Evolutionary conservation across 768 basidiomycete genomes (phyloP), one percentile per base, ranked within the genome.

Genomic region (Sporobolomyces roseus): DNA sequence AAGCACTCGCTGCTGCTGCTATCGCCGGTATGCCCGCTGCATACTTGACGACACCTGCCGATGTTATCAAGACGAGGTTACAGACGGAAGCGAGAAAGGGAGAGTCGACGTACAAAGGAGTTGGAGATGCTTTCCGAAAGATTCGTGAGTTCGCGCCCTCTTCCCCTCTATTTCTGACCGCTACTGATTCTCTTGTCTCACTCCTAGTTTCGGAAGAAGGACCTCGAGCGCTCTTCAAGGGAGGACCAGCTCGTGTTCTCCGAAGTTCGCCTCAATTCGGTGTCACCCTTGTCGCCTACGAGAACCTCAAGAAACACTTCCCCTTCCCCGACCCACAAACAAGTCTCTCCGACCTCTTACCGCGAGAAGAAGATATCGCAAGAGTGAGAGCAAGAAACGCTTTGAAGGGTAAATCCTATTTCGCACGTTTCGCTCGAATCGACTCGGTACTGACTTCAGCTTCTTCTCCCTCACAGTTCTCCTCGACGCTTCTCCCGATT

Each of bases 11-110:
- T 64, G 83, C 91, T 54, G 92, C 92, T 51, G 90, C 85, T 85
- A 77, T 79, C 73, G 94, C 93, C 74, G 96, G 96, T 70, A 97
- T 97, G 93, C 94, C 94, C 63, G 93, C 93, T 50, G 92, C 93
- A 4, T 78, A 78, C 59, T 63, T 79, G 55, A 72, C 63, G 27
- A 74, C 67, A 30, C 79, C 74, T 55, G 66, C 78, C 89, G 94
- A 99, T 79, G 96, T 98, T 69, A 90, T 98, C 77, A 98, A 99
- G 84, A 98, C 96, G 21, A 85, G 93, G 53, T 81, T 98, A 73
- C 94, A 98, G 78, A 88, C 91, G 16, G 96, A 98, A 78, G 88
- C 91, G 49, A 84, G 88, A 71, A 87, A 88, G 75, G 96, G 96
- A 16, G 86, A 98, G 77, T 89, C 92, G 8, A 81, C 87, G 66